Percentiles rank a stretch among this genome's conserved stretches.
phyloP scores from a whole-genome alignment of 306 rosid genomes.

The Ammopiptanthus mongolicus region DNA sequence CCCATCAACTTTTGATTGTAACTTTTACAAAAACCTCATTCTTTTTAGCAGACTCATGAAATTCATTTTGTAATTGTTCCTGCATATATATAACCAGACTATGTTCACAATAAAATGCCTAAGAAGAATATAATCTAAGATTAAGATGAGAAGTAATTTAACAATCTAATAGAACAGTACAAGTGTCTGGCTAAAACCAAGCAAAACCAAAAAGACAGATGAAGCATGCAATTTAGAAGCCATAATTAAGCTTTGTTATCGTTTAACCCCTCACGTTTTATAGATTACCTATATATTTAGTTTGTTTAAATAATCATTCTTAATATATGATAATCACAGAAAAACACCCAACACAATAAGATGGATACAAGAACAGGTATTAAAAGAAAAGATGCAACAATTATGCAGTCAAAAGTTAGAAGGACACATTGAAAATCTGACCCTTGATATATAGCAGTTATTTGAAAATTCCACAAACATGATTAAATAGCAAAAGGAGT shows the following conservation, averaged over 20 bases:
- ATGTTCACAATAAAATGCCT: conserved; percentile 34
- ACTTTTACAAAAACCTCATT: too few relatives aligned
- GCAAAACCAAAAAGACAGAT: conserved; percentile 5
- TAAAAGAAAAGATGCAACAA: neutral
- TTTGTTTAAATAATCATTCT: neutral
- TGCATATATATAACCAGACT: too few relatives aligned
- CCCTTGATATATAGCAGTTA: neutral
- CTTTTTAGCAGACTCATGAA: too few relatives aligned
- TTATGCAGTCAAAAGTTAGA: neutral
- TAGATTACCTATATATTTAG: neutral
- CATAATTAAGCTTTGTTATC: neutral
- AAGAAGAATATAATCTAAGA: conserved; percentile 14
- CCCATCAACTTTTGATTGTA: too few relatives aligned
- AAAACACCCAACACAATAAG: neutral
- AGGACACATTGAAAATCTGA: neutral
- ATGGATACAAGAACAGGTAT: neutral
- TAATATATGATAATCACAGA: neutral
- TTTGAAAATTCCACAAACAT: neutral
- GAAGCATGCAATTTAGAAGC: neutral
- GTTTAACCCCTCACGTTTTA: neutral
- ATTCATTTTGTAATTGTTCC: too few relatives aligned
- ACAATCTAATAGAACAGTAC: conserved; percentile 17
- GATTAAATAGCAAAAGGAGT: neutral
- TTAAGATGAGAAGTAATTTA: conserved; percentile 15
- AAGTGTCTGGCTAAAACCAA: conserved; percentile 1